Evolutionary conservation across 2,329 filamentous ascomycete genomes (phyloP).

Genomic region (Fusarium begoniae): DNA sequence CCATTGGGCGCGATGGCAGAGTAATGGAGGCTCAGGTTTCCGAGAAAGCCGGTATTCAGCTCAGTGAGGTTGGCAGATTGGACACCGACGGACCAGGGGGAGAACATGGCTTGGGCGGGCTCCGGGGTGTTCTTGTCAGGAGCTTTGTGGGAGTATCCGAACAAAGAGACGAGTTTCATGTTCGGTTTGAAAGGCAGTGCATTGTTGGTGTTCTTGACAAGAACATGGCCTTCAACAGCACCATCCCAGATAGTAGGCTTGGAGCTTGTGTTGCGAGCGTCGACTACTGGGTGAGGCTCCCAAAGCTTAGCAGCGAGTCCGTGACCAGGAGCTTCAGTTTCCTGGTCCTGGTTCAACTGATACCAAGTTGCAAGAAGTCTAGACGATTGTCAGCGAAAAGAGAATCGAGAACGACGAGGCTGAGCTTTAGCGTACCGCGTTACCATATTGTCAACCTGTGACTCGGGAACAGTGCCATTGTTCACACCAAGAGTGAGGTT

Average conservation of each 20-base stretch:
- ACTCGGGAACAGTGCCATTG: constrained; percentile 10
- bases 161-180: constrained; percentile 8
- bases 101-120: neutral
- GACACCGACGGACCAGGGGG: neutral
- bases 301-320: neutral
- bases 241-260: constrained; percentile 1
- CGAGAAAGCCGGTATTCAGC: neutral
- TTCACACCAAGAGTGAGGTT: constrained; percentile 16
- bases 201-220: constrained; percentile 7
- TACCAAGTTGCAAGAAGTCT: constrained; percentile 11
- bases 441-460: constrained; percentile 17
- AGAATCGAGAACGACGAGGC: accelerated
- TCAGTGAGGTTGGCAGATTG: constrained; percentile 12
- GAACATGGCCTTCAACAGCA: constrained; percentile 4
- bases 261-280: neutral
- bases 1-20: constrained; percentile 3
- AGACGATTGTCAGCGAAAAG: neutral
- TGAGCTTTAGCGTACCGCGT: neutral
- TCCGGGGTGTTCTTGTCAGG: constrained; percentile 8
- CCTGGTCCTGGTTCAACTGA: constrained; percentile 8
- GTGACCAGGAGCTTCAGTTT: neutral
- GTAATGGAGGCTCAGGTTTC: neutral
- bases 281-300: neutral
- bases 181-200: neutral
- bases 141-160: constrained; percentile 5